Percentiles rank a stretch among this genome's conserved stretches.
phyloP scores from a whole-genome alignment of 2,329 filamentous ascomycete species.

The Aspergillus sp. region DNA sequence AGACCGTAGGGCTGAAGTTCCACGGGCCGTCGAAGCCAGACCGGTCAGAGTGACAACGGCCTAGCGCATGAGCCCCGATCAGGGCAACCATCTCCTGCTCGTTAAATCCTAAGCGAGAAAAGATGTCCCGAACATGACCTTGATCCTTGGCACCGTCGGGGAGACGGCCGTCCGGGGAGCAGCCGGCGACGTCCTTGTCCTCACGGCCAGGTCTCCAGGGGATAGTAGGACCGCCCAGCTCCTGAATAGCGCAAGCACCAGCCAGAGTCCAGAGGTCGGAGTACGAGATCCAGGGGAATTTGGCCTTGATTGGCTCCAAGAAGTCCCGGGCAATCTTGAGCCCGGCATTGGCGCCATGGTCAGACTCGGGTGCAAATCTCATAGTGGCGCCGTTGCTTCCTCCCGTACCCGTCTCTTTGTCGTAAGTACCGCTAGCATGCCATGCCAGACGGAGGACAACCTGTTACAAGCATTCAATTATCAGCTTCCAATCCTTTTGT shows the following conservation, averaged over 20 bases:
- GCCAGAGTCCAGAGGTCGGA: conserved; percentile 59
- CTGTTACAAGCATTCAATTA: background rate
- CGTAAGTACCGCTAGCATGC: conserved; percentile 90
- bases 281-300: conserved; percentile 57
- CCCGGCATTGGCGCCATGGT: conserved; percentile 90
- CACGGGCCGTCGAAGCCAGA: conserved; percentile 83
- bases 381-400: conserved; percentile 96
- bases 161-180: conserved; percentile 45
- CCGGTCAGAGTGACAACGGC: conserved; percentile 82
- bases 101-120: conserved; percentile 53
- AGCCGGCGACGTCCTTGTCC: conserved; percentile 54
- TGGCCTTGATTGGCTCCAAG: conserved; percentile 53
- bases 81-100: conserved; percentile 54
- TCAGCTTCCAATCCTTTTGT: background rate
- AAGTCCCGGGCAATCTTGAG: conserved; percentile 57
- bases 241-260: conserved; percentile 50
- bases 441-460: conserved; percentile 27
- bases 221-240: conserved; percentile 53
- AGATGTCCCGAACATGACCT: conserved; percentile 49
- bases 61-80: conserved; percentile 49
- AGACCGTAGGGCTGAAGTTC: conserved; percentile 81
- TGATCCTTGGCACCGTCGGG: conserved; percentile 48
- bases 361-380: conserved; percentile 82
- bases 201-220: conserved; percentile 52
- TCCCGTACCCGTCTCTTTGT: conserved; percentile 77